Percentiles rank a stretch among this genome's conserved stretches.
Evolutionary conservation across 208 protist species (phyloP).

Genomic region (Borovskyia barvae): DNA sequence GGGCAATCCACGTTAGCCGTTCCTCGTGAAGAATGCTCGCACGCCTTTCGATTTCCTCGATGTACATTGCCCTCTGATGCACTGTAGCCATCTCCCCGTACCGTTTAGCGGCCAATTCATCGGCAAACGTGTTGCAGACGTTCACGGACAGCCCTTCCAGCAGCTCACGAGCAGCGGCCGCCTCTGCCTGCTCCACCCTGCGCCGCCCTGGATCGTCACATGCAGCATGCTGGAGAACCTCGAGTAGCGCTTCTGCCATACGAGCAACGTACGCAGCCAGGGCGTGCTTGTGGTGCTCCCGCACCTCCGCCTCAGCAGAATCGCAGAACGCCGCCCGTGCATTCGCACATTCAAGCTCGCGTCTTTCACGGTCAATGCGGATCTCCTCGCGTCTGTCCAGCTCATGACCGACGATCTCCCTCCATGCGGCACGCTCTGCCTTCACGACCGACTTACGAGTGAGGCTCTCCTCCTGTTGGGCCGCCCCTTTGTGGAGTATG

Average conservation of each 20-base stretch:
- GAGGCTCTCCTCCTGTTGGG: conserved; percentile 5
- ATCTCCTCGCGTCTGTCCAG: conserved; percentile 21
- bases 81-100: conserved; percentile 1
- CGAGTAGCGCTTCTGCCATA: conserved; percentile 2
- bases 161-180: conserved; percentile 3
- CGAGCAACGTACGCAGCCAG: conserved; percentile 5
- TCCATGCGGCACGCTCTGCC: conserved; percentile 17
- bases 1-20: conserved; percentile 6
- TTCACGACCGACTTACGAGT: conserved; percentile 11
- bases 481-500: conserved; percentile 7
- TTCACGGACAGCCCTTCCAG: conserved; percentile 3
- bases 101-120: background rate
- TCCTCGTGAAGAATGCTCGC: conserved; percentile 15
- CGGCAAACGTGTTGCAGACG: conserved; percentile 9
- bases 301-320: conserved; percentile 2
- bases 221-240: conserved; percentile 5
- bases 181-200: conserved; percentile 11
- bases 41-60: conserved; percentile 13
- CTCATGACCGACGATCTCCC: conserved; percentile 17
- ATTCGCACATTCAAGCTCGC: background rate
- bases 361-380: conserved; percentile 17
- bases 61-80: conserved; percentile 14
- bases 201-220: conserved; percentile 9
- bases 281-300: conserved; percentile 2
- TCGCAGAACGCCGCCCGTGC: background rate